phyloP scores from a whole-genome alignment of 2,329 filamentous ascomycete genomes.

The Paraphoma chrysanthemicola region DNA sequence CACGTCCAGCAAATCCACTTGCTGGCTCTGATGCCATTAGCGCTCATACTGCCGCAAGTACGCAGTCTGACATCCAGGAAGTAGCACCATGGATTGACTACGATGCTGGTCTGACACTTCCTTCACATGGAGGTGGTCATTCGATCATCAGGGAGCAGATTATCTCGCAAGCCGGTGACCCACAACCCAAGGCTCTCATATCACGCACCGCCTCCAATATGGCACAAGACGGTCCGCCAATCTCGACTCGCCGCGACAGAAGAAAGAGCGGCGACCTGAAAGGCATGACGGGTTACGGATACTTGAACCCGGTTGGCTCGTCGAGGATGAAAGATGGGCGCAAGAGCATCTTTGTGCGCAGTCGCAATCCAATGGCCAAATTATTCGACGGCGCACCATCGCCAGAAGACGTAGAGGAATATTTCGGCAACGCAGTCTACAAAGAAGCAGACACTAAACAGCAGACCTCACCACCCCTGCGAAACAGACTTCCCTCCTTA shows the following conservation, averaged over 20 bases:
- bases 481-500: too few species aligned
- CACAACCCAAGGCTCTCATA: not conserved
- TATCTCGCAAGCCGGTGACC: not conserved
- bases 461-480: not conserved
- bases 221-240: not conserved
- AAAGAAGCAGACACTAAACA: not conserved
- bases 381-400: slow-evolving; percentile 25
- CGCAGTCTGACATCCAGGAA: slow-evolving; percentile 22
- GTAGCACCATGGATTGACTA: slow-evolving; percentile 33
- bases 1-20: too few species aligned
- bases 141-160: slow-evolving; percentile 1
- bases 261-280: slow-evolving; percentile 3
- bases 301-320: not conserved
- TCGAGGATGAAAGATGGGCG: slow-evolving; percentile 7
- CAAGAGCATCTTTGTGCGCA: slow-evolving; percentile 15
- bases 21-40: slow-evolving; percentile 7
- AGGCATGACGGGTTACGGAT: not conserved
- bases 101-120: slow-evolving; percentile 7
- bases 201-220: not conserved
- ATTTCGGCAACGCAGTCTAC: not conserved
- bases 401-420: not conserved
- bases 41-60: slow-evolving; percentile 8
- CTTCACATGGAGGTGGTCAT: not conserved
- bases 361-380: slow-evolving; percentile 25
- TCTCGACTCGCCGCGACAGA: not conserved